Evolutionary conservation across 192 early-diverging fungal species (phyloP).

Genomic region (Cetraspora pellucida): DNA sequence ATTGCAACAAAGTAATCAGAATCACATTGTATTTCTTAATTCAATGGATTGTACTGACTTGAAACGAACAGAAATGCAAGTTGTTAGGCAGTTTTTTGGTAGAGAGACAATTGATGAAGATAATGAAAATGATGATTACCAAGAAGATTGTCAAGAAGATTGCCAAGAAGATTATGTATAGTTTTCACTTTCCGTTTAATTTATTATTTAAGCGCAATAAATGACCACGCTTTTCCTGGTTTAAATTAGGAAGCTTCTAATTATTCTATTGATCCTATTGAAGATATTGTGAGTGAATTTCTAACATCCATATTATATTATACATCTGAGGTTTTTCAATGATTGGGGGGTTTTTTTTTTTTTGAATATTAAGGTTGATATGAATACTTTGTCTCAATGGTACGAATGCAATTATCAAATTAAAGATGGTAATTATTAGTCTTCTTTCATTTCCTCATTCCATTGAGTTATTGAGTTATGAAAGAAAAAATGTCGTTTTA

Average conservation of each 20-base stretch:
- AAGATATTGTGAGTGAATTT: constrained; percentile 11
- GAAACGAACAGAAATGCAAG: background rate
- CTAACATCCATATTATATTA: background rate
- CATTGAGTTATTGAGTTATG: background rate
- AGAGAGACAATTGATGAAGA: background rate
- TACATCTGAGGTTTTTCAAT: background rate
- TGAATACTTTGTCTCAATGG: too few species aligned
- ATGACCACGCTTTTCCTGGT: too few species aligned
- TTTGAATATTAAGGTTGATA: background rate
- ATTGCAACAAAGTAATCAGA: background rate
- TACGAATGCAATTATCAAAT: too few species aligned
- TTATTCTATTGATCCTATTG: background rate
- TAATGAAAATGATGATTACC: background rate
- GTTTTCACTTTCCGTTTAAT: too few species aligned
- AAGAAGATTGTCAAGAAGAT: background rate
- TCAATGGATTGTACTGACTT: background rate
- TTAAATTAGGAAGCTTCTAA: background rate
- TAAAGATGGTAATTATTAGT: too few species aligned
- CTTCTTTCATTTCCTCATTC: too few species aligned
- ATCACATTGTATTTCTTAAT: background rate
- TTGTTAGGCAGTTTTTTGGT: background rate
- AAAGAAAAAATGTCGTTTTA: too few species aligned
- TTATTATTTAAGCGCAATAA: background rate
- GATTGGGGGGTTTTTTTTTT: background rate
- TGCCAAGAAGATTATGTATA: background rate